phyloP scores from a whole-genome alignment of 768 basidiomycete genomes.

The Trametes cubensis region DNA sequence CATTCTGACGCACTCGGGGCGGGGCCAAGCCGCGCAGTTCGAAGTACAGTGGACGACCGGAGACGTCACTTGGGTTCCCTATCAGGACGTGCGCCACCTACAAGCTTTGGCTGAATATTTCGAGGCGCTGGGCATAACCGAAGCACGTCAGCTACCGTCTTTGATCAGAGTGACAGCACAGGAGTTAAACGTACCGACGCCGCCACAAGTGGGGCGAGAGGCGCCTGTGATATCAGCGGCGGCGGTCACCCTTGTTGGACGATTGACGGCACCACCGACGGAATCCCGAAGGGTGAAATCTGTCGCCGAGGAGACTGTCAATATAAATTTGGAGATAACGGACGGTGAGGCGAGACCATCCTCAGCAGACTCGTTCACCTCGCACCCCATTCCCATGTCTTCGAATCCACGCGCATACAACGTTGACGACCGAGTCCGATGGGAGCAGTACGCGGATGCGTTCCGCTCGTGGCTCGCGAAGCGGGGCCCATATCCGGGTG shows the following conservation, averaged over 20 bases:
- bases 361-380: too few relatives aligned
- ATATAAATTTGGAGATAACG: too few relatives aligned
- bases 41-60: constrained; percentile 21
- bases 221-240: too few relatives aligned
- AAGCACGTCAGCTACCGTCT: neutral
- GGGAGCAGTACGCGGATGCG: neutral
- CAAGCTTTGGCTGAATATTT: constrained; percentile 22
- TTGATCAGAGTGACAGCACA: too few relatives aligned
- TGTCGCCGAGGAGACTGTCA: too few relatives aligned
- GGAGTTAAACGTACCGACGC: too few relatives aligned
- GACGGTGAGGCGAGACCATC: too few relatives aligned
- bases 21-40: neutral
- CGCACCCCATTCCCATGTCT: too few relatives aligned
- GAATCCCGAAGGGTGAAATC: too few relatives aligned
- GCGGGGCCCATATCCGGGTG: neutral
- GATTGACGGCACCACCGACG: too few relatives aligned
- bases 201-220: too few relatives aligned
- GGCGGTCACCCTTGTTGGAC: too few relatives aligned
- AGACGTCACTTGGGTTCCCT: constrained; percentile 24
- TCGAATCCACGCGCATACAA: neutral
- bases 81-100: neutral
- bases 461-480: neutral
- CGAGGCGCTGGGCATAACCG: constrained; percentile 8
- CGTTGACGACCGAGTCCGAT: neutral
- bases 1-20: constrained; percentile 28